Evolutionary conservation across 345 rosid species (phyloP), one percentile per base, ranked within the genome.

Genomic region (Boechera divaricarpa): DNA sequence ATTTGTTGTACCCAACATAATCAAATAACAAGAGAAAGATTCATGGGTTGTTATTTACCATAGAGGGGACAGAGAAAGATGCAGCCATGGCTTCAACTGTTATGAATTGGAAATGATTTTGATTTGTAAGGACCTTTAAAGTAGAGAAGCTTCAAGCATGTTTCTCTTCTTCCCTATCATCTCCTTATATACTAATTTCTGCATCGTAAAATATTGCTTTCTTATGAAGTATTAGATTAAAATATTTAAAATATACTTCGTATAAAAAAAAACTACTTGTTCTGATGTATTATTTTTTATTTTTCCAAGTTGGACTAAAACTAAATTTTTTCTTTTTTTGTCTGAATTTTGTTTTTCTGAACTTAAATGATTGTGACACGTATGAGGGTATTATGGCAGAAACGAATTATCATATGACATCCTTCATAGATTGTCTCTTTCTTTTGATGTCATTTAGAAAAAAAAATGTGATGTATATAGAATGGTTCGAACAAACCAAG

Each of bases 21-120:
- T 42, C 3, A 67, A 48, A 8, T 48, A 66, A 51, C 33, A 41
- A n/a, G 5, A 9, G 68, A 16, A 1, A 44, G 2, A 28, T 16
- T 6, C 38, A 45, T 10, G 45, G 4, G 36, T 10, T 45, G 49
- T n/a, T 12, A 12, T 77, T 75, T 86, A 94, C 98, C 97, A 94
- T 84, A 53, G 97, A 92, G 81, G 95, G 91, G 65, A 84, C 91
- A 28, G 97, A 88, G 88, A 85, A 90, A 82, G 98, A 92, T 84
- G 94, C 87, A 84, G 90, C 92, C 97, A 92, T 92, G 86, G 92
- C 64, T 77, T 81, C 82, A 87, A 83, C 78, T 82, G 71, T 73
- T 39, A 15, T 31, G 15, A 55, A 36, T 16, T 29, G 51, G 41
- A 73, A 67, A 67, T 45, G 38, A 36, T 67, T 52, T 68, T 67